phyloP scores from a whole-genome alignment of 2,329 filamentous ascomycete species.

The Geoglossum cookeanum region DNA sequence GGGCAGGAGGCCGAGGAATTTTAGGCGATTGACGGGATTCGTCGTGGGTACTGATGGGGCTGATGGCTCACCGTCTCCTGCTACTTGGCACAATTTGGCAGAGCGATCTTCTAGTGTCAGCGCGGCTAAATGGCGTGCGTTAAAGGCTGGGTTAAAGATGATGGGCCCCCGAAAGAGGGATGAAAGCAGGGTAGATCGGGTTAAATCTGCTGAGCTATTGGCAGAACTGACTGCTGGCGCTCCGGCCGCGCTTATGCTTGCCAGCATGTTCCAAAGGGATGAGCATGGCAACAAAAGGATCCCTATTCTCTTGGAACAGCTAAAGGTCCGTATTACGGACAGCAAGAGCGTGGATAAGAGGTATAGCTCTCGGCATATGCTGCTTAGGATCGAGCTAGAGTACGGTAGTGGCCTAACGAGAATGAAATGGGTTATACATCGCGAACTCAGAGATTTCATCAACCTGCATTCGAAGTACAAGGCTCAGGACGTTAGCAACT shows the following conservation, averaged over 20 bases:
- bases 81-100: slow-evolving; percentile 22
- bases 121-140: slow-evolving; percentile 75
- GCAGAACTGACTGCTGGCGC: slow-evolving; percentile 84
- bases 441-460: slow-evolving; percentile 74
- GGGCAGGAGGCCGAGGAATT: slow-evolving; percentile 39
- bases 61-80: slow-evolving; percentile 27
- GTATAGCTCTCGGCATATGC: slow-evolving; percentile 47
- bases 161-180: slow-evolving; percentile 60
- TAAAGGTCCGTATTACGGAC: slow-evolving; percentile 74
- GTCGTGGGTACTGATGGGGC: slow-evolving; percentile 42
- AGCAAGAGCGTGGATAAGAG: slow-evolving; percentile 44
- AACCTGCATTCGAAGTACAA: slow-evolving; percentile 92
- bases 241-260: slow-evolving; percentile 81
- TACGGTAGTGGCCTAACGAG: slow-evolving; percentile 89
- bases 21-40: slow-evolving; percentile 44
- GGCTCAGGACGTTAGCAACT: slow-evolving; percentile 64
- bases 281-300: slow-evolving; percentile 92
- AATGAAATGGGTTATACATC: slow-evolving; percentile 89
- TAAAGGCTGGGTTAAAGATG: slow-evolving; percentile 77
- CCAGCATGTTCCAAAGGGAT: slow-evolving; percentile 94
- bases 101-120: slow-evolving; percentile 52
- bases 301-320: slow-evolving; percentile 82
- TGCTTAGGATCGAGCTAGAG: slow-evolving; percentile 83
- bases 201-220: slow-evolving; percentile 91
- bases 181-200: slow-evolving; percentile 70